Evolutionary conservation across 176 grass and related monocot genomes (phyloP).

Genomic region (Bothriochloa decipiens): DNA sequence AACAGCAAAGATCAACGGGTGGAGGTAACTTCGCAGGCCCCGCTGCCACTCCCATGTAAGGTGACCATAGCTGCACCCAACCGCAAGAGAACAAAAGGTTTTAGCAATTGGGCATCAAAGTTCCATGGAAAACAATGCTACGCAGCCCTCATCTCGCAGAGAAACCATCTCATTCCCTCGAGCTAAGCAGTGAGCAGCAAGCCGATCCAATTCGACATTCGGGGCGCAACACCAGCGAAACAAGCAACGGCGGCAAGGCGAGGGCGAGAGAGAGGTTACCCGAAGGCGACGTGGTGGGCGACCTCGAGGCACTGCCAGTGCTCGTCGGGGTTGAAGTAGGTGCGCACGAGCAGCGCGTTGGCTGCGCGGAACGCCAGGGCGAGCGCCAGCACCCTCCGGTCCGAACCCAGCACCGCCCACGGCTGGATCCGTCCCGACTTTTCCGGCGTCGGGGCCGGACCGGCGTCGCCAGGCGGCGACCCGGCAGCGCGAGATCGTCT

Average conservation of each 20-base stretch:
- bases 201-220: not conserved
- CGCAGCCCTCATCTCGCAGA: not conserved
- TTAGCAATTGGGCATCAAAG: too few relatives aligned
- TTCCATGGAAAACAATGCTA: not conserved
- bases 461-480: not conserved
- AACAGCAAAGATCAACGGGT: conserved; percentile 73
- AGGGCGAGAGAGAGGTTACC: conserved; percentile 46
- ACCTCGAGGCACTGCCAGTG: conserved; percentile 99
- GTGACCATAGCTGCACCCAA: conserved; percentile 76
- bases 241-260: not conserved
- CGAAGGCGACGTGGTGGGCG: conserved; percentile 80
- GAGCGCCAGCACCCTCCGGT: conserved; percentile 59
- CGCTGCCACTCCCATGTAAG: conserved; percentile 92
- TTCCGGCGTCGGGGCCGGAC: not conserved
- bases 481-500: conserved; percentile 40
- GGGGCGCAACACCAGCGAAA: not conserved
- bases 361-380: conserved; percentile 63
- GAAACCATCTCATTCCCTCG: not conserved
- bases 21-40: conserved; percentile 82
- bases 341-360: conserved; percentile 79
- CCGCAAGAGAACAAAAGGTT: too few relatives aligned
- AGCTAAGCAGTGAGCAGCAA: not conserved
- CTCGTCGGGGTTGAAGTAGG: conserved; percentile 97
- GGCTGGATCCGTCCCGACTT: not conserved
- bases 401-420: conserved; percentile 54